These are phyloP conservation scores for Candolleomyces aberdarensis DNA, from an alignment of 768 basidiomycete genomes.

Conservation along the genomic window DNA sequence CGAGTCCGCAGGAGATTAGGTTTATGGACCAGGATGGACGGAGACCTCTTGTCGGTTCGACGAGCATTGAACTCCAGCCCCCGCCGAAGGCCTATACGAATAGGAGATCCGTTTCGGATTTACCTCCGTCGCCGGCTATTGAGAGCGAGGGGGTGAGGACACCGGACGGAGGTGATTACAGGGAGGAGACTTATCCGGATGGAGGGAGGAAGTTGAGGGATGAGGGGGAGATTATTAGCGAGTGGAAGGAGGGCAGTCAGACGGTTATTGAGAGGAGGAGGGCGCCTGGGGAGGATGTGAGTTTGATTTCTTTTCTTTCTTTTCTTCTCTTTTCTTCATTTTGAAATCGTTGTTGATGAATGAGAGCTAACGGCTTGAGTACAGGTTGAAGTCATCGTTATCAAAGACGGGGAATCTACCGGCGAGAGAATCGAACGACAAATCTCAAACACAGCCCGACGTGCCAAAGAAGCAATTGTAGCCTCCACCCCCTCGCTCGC, in stretches of 20 bases:
- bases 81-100: background rate
- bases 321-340: background rate
- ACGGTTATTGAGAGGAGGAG: constrained; percentile 22
- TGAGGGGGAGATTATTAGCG: constrained; percentile 12
- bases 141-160: background rate
- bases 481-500: background rate
- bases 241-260: constrained; percentile 27
- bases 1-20: background rate
- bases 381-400: constrained; percentile 64
- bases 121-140: too few species aligned
- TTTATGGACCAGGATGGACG: background rate
- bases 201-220: constrained; percentile 6
- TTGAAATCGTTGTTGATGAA: too few species aligned
- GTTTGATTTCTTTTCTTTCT: constrained; percentile 11
- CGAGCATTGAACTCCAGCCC: background rate
- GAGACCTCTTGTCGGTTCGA: too few species aligned
- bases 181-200: constrained; percentile 18
- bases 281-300: constrained; percentile 26
- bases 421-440: constrained; percentile 18
- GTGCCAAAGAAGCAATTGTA: constrained; percentile 11
- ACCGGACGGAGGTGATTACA: constrained; percentile 7
- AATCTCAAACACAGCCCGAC: constrained; percentile 18
- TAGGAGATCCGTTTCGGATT: background rate
- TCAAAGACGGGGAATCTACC: constrained; percentile 34
- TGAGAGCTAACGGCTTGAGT: too few species aligned